Evolutionary conservation across 2,329 filamentous ascomycete genomes (phyloP), one percentile per base, ranked within the genome.

Genomic region (Pseudocercospora musae): DNA sequence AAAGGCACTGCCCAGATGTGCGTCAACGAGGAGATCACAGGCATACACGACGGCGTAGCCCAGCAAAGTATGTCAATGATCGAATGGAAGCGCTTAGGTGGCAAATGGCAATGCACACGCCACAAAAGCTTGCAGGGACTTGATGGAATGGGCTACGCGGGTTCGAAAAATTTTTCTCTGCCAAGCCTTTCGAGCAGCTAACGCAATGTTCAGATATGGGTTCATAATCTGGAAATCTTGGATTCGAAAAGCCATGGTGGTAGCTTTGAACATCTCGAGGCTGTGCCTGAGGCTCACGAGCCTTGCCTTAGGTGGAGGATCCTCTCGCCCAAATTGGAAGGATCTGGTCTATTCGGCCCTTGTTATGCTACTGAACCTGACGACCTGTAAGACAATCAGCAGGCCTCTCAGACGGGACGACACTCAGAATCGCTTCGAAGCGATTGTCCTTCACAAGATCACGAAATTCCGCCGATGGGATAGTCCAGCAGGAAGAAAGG

Each of bases 51-150:
- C 4, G 58, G 58, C 3, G 52, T 60, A 6, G 52, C 48, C 9
- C 53, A 56, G 52, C 58, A 54, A 13, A 37, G 42, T 37, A 44
- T 60, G 40, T 27, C 58, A 8, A 56, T 60, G 13, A 37, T 54
- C 9, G 27, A 42, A 9, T 60, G 58, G 52, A 60, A 50, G 42
- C 44, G 52, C 10, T 37, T 9, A 18, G 42, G 57, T n/a, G 52
- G 52, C 15, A 60, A 40, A 33, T 60, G 58, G 58, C 42, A 27
- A 4, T 52, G 53, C 23, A 29, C 29, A 8, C n/a, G 31, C n/a
- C 50, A 60, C 57, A n/a, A 55, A 37, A 54, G 49, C 37, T 40
- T 60, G 5, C 50, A 56, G 27, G 58, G 58, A 18, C 23, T 56
- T 6, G 27, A 31, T 5, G 50, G 50, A 33, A 48, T 48, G 48